These are phyloP conservation scores for Diplogelasinospora grovesii DNA, from an alignment of 495 filamentous ascomycete species.

Conservation along the genomic window DNA sequence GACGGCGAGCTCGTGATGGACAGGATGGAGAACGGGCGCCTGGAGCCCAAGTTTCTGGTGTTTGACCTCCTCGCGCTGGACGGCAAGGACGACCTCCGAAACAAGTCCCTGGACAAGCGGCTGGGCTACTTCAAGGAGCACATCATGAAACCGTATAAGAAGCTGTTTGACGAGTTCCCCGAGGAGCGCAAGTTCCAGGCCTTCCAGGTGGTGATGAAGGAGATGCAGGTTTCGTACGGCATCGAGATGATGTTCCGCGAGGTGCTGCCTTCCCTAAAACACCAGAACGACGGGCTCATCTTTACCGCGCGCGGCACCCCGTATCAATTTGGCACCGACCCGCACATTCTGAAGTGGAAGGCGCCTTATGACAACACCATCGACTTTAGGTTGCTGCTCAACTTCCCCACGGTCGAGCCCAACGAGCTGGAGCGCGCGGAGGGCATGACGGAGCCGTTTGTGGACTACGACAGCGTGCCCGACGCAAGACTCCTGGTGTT, in stretches of 20 bases:
- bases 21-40: slow-evolving; percentile 50
- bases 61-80: slow-evolving; percentile 90
- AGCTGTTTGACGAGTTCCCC: slow-evolving; percentile 60
- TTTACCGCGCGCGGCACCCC: slow-evolving; percentile 84
- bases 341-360: slow-evolving; percentile 96
- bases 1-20: slow-evolving; percentile 94
- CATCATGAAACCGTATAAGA: slow-evolving; percentile 72
- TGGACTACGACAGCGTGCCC: slow-evolving; percentile 50
- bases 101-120: slow-evolving; percentile 74
- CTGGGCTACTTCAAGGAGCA: slow-evolving; percentile 76
- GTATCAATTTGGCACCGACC: slow-evolving; percentile 86
- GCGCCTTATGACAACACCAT: slow-evolving; percentile 86
- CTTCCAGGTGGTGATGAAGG: slow-evolving; percentile 79
- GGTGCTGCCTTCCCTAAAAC: slow-evolving; percentile 72
- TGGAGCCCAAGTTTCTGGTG: slow-evolving; percentile 73
- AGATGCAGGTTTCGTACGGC: slow-evolving; percentile 79
- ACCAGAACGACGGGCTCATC: slow-evolving; percentile 93
- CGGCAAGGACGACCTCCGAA: slow-evolving; percentile 63
- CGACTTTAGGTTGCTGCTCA: slow-evolving; percentile 75
- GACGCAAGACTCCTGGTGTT: slow-evolving; percentile 41
- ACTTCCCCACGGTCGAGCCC: slow-evolving; percentile 67
- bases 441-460: slow-evolving; percentile 47
- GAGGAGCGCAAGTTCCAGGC: slow-evolving; percentile 61
- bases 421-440: slow-evolving; percentile 59
- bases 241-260: slow-evolving; percentile 86